Percentiles rank a stretch among this genome's conserved stretches.
Evolutionary conservation across 139 green algal genomes (phyloP).

Genomic region (Volvox reticuliferus): DNA sequence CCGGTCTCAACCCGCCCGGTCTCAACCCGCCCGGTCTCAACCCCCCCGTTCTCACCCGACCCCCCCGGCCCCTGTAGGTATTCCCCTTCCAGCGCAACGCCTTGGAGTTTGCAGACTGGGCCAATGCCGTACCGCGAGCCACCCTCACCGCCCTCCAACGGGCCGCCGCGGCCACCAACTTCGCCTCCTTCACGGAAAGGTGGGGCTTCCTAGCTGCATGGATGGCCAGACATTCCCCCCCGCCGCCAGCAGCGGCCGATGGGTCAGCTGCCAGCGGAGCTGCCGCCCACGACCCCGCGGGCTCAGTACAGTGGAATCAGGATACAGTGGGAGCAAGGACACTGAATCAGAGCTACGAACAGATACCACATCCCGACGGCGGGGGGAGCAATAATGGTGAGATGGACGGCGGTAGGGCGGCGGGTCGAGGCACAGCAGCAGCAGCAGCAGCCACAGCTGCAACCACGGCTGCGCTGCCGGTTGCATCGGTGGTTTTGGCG

Average conservation of each 20-base stretch:
- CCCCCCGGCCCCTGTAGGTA: conserved; percentile 23
- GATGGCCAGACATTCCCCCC: not conserved
- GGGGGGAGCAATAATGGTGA: too few species aligned
- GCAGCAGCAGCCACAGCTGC: conserved; percentile 34
- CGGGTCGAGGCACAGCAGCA: not conserved
- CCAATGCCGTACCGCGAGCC: conserved; percentile 32
- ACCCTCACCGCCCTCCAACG: conserved; percentile 24
- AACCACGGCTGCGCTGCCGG: not conserved
- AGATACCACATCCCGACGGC: too few species aligned
- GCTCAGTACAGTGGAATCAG: too few species aligned
- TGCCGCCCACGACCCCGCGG: too few species aligned
- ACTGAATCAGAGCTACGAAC: too few species aligned
- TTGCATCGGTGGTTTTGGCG: not conserved
- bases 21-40: too few species aligned
- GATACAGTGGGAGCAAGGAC: too few species aligned
- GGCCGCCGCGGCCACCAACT: conserved; percentile 13
- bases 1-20: too few species aligned
- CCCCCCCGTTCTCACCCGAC: too few species aligned
- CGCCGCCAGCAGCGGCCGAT: not conserved
- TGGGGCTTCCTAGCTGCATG: conserved; percentile 23
- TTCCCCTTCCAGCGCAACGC: conserved; percentile 67
- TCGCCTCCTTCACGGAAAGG: conserved; percentile 46
- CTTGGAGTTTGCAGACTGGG: conserved; percentile 64
- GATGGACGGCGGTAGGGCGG: too few species aligned
- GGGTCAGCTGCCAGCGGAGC: too few species aligned